Evolutionary conservation across 176 grass and related monocot species (phyloP).

Genomic region (Carex pumila): DNA sequence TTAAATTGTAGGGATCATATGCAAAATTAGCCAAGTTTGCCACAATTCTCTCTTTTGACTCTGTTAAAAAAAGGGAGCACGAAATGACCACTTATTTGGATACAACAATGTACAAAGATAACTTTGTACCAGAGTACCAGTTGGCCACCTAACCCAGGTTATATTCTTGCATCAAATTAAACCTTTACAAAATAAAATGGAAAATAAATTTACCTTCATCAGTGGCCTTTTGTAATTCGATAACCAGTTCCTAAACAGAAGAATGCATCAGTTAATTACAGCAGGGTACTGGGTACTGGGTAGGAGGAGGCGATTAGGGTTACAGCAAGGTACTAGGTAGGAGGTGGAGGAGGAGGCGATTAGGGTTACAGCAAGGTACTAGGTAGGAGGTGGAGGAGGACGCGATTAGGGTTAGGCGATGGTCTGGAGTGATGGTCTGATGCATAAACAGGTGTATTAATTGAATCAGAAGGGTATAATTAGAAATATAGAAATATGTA

Average conservation of each 20-base stretch:
- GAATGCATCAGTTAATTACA: not conserved
- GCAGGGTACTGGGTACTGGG: too few relatives aligned
- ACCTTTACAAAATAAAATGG: not conserved
- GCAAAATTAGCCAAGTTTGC: constrained; percentile 79
- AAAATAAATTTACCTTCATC: constrained; percentile 47
- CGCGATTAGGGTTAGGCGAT: too few relatives aligned
- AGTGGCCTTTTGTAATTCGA: constrained; percentile 57
- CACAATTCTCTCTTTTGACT: constrained; percentile 78
- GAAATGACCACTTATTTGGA: not conserved
- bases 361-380: too few relatives aligned
- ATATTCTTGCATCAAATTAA: not conserved
- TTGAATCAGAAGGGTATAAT: too few relatives aligned
- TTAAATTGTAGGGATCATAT: constrained; percentile 73
- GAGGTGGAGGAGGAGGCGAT: too few relatives aligned
- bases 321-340: too few relatives aligned
- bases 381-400: too few relatives aligned
- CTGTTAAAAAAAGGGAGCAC: constrained; percentile 25
- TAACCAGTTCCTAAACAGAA: constrained; percentile 60
- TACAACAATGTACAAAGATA: not conserved
- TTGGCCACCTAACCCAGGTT: not conserved
- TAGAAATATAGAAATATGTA: too few relatives aligned
- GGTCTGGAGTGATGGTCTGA: too few relatives aligned
- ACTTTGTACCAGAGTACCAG: not conserved
- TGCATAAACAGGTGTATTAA: too few relatives aligned
- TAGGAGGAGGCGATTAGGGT: too few relatives aligned